Evolutionary conservation across 2,329 filamentous ascomycete species (phyloP).

Genomic region (Phaeophleospora eucalypticola): DNA sequence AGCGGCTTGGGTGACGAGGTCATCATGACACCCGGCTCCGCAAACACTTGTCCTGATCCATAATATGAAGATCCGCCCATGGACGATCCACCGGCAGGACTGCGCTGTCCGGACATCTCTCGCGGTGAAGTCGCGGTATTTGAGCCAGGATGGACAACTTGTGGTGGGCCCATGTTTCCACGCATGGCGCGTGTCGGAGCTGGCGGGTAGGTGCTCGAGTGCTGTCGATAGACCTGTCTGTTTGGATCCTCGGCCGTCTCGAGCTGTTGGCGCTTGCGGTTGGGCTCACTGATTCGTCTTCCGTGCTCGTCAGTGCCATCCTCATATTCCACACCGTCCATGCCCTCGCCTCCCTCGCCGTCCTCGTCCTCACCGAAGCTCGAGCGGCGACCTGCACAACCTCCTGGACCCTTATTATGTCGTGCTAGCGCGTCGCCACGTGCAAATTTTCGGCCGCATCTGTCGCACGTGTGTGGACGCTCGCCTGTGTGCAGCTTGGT

Average conservation of each 20-base stretch:
- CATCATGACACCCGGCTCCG: constrained; percentile 65
- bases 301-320: constrained; percentile 52
- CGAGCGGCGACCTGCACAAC: constrained; percentile 84
- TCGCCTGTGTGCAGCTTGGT: constrained; percentile 96
- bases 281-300: constrained; percentile 66
- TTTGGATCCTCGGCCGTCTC: constrained; percentile 52
- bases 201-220: constrained; percentile 73
- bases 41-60: constrained; percentile 57
- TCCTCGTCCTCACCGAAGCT: constrained; percentile 83
- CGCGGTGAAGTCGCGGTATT: constrained; percentile 32
- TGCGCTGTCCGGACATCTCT: constrained; percentile 35
- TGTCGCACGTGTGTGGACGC: constrained; percentile 88
- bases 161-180: constrained; percentile 35
- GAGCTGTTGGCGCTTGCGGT: constrained; percentile 69
- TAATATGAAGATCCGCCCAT: constrained; percentile 24
- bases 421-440: constrained; percentile 90
- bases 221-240: constrained; percentile 59
- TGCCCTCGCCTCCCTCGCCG: constrained; percentile 48
- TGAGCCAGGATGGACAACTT: constrained; percentile 31
- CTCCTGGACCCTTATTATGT: constrained; percentile 92
- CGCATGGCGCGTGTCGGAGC: constrained; percentile 19
- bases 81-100: constrained; percentile 22
- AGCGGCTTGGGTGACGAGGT: constrained; percentile 85
- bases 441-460: constrained; percentile 91
- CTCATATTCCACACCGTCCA: constrained; percentile 60